Base-by-base conservation (phyloP, 1,139 yeast genomes). In the Sugiyamaella sp. region DNA sequence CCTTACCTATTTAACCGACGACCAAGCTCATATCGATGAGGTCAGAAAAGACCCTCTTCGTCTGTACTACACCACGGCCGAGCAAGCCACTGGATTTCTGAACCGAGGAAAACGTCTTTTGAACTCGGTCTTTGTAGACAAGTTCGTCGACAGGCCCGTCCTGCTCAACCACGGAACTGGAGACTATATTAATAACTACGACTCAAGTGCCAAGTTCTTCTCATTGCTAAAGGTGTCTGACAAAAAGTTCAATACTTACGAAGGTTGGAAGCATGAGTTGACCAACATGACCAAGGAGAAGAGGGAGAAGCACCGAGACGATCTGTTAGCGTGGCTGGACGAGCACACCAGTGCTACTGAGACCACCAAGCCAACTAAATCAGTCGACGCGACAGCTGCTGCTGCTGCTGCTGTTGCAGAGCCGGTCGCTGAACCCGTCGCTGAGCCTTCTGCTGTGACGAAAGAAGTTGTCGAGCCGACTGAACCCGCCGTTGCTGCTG, bases 1-100 rank as follows among this genome's bases (percentile, higher is more conserved):
- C 37, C 69, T 75, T 35, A 81, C 82, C 21, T 77, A 76, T 58
- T 66, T 89, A 54, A 82, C 93, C 2, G 73, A 80, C 35, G 82
- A 86, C 67, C 66, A 72, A 52, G 65, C 55, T 40, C 52, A 60
- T 46, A 59, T 63, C 57, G 54, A 63, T 51, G 42, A 54, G 42
- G 56, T 65, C 59, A 57, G 60, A 39, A 49, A 57, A 47, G 70
- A 70, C 57, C 62, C 65, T 43, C 50, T 63, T 54, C 56, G 69
- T 25, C 61, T 74, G 78, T 59, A 79, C 46, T 59, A 73, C 25
- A 80, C 83, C 29, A 72, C 84, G 0, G 71, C 81, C 35, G 72
- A 75, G 53, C 80, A 80, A 67, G 73, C 85, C 57, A 70, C 81
- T 66, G 96, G 85, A 60, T 85, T 89, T 77, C 66, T 89, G 46